Conservation (phyloP, 495 filamentous ascomycete species). For the Talaromyces wortmannii region DNA sequence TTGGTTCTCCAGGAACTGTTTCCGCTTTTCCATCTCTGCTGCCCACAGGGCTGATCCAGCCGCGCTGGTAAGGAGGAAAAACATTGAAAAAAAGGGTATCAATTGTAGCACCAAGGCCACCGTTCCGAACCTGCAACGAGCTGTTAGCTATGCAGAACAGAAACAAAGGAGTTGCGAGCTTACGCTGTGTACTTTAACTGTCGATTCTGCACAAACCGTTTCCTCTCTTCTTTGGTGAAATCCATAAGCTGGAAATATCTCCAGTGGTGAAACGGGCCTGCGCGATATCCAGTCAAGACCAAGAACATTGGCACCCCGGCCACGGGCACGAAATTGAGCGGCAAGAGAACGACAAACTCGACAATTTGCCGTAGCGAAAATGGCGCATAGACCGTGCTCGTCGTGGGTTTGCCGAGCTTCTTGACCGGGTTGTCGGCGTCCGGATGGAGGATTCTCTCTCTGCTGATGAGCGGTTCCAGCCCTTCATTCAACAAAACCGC, state of each 20-base stretch:
- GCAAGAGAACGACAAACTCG: conserved; percentile 65
- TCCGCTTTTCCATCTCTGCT: conserved; percentile 46
- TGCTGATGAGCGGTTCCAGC: conserved; percentile 47
- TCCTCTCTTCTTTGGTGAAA: conserved; percentile 51
- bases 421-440: conserved; percentile 44
- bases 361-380: conserved; percentile 70
- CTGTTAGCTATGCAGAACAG: background rate
- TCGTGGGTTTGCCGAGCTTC: conserved; percentile 52
- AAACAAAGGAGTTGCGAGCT: conserved; percentile 7
- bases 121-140: conserved; percentile 46
- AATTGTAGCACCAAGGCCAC: conserved; percentile 55
- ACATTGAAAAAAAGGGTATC: conserved; percentile 56
- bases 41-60: conserved; percentile 59
- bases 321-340: conserved; percentile 59
- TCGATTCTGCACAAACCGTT: conserved; percentile 41
- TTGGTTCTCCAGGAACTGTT: conserved; percentile 20
- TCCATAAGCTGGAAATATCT: conserved; percentile 55
- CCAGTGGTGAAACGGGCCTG: conserved; percentile 61
- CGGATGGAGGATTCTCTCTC: conserved; percentile 46
- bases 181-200: conserved; percentile 58
- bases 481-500: conserved; percentile 55
- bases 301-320: conserved; percentile 59
- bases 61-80: conserved; percentile 61
- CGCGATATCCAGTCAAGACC: conserved; percentile 55
- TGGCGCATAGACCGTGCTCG: conserved; percentile 52